Percentiles rank a stretch among this genome's conserved stretches.
These are phyloP conservation scores for Vinca minor DNA, from an alignment of 257 asterid species.

Conservation along the genomic window DNA sequence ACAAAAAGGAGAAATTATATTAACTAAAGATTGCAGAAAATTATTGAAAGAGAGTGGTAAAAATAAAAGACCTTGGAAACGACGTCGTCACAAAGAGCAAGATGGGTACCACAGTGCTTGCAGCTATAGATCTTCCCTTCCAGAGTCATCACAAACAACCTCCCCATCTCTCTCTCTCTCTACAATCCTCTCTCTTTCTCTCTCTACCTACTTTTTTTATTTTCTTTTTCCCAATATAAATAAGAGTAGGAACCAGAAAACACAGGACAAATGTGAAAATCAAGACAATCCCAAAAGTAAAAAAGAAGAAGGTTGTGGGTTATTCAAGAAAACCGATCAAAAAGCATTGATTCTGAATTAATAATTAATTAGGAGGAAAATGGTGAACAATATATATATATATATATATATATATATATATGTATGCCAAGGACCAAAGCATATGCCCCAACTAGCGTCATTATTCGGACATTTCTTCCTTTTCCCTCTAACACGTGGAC, in stretches of 20 bases:
- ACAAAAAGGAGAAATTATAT: not conserved
- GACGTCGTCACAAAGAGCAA: conserved; percentile 56
- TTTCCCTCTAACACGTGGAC: too few species aligned
- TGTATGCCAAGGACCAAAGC: not conserved
- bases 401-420: too few species aligned
- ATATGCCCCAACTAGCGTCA: not conserved
- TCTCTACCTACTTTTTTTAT: conserved; percentile 1
- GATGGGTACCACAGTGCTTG: conserved; percentile 83
- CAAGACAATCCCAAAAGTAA: conserved; percentile 1
- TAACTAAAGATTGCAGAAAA: conserved; percentile 6
- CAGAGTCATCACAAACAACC: conserved; percentile 55
- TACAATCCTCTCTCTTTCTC: conserved; percentile 7
- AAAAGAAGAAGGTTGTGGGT: too few species aligned
- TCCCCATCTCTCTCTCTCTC: conserved; percentile 43
- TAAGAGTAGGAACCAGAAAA: conserved; percentile 1
- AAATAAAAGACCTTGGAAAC: conserved; percentile 54
- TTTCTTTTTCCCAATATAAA: conserved; percentile 11
- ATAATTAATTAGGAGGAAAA: not conserved
- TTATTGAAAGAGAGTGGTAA: conserved; percentile 10
- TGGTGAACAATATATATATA: too few species aligned
- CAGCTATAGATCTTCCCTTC: conserved; percentile 84
- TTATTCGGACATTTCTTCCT: not conserved
- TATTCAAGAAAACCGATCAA: not conserved
- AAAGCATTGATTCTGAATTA: conserved; percentile 5
- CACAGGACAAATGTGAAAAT: not conserved